Evolutionary conservation across 139 green algal genomes (phyloP), one percentile per base, ranked within the genome.

Genomic region (Dunaliella primolecta): DNA sequence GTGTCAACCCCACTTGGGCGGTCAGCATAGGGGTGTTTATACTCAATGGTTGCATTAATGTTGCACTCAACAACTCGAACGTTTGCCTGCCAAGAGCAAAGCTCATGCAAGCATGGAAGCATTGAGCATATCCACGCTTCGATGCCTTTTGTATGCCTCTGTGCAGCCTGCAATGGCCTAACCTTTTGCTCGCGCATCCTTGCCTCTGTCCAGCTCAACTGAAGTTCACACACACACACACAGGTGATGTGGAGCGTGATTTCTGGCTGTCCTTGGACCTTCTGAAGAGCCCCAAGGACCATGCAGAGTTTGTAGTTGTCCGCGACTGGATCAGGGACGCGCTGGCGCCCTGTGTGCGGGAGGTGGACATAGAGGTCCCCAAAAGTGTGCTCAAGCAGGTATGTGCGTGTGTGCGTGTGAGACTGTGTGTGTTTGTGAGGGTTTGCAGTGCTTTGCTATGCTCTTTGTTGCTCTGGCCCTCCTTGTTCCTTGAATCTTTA

Each of bases 271-370:
- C 93, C 0, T 90, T 97, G 33, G 95, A 98, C 76, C 92, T 98
- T 75, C 90, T 98, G 74, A 87, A 90, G 20, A 94, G 84, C 85
- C 88, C 92, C 30, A 99, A 99, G 90, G 97, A 99, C 85, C 93
- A 98, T 83, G 89, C 92, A 23, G 97, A 99, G 89, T 99, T 99
- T 87, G 93, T 89, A 3, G 84, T 96, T 1, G 94, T 98, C 83
- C 85, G 96, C 0, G 93, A 98, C 81, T 97, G 93, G 92, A 92
- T 98, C 78, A 77, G 74, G n/a, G 80, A 88, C 20, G 91, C 92
- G 75, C 84, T 96, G 57, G 55, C 74, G 30, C 55, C 71, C 34
- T 77, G 83, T 38, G 95, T 91, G 83, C 84, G 77, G 27, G 56
- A 78, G 15, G 95, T 98, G 29, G 38, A 84, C 0, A 84, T 98